Percentiles rank a stretch among this genome's conserved stretches.
Conservation (phyloP, 2,329 filamentous ascomycete genomes). For the Colletotrichum viniferum region DNA sequence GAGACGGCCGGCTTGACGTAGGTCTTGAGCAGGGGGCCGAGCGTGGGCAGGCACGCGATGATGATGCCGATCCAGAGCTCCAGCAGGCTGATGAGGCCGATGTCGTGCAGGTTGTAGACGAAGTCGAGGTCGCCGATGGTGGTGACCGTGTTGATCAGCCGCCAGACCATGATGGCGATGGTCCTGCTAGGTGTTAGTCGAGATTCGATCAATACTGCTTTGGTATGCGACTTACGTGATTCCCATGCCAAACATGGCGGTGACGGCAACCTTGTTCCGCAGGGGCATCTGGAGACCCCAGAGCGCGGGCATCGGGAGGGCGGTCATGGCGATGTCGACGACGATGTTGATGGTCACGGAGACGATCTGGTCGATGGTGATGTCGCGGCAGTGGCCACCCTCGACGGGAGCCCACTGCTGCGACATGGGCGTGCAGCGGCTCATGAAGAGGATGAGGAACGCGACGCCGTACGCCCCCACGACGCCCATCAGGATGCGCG, state of each 20-base stretch:
- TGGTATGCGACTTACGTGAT: slow-evolving; percentile 28
- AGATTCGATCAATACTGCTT: background rate
- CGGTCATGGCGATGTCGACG: slow-evolving; percentile 38
- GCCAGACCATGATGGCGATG: slow-evolving; percentile 42
- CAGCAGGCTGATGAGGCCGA: slow-evolving; percentile 39
- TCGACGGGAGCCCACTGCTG: slow-evolving; percentile 34
- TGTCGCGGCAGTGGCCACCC: slow-evolving; percentile 41
- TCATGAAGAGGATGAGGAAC: slow-evolving; percentile 34
- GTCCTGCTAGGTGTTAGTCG: slow-evolving; percentile 26
- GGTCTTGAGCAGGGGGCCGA: slow-evolving; percentile 35
- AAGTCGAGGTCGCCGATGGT: slow-evolving; percentile 24
- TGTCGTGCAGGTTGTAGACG: slow-evolving; percentile 28
- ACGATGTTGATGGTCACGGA: slow-evolving; percentile 29
- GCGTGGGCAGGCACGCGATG: slow-evolving; percentile 45
- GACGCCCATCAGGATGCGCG: slow-evolving; percentile 27
- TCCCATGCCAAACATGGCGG: slow-evolving; percentile 35
- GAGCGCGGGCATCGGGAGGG: slow-evolving; percentile 44
- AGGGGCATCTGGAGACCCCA: slow-evolving; percentile 45
- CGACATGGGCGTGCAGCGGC: slow-evolving; percentile 33
- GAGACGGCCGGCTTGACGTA: slow-evolving; percentile 24
- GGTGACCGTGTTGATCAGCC: slow-evolving; percentile 33
- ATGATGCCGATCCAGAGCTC: slow-evolving; percentile 45
- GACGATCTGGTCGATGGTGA: slow-evolving; percentile 24
- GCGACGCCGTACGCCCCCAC: slow-evolving; percentile 28
- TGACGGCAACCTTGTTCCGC: slow-evolving; percentile 37